Evolutionary conservation across 108 stramenopile genomes (phyloP), one percentile per base, ranked within the genome.

Genomic region (Discostella pseudostelligera): DNA sequence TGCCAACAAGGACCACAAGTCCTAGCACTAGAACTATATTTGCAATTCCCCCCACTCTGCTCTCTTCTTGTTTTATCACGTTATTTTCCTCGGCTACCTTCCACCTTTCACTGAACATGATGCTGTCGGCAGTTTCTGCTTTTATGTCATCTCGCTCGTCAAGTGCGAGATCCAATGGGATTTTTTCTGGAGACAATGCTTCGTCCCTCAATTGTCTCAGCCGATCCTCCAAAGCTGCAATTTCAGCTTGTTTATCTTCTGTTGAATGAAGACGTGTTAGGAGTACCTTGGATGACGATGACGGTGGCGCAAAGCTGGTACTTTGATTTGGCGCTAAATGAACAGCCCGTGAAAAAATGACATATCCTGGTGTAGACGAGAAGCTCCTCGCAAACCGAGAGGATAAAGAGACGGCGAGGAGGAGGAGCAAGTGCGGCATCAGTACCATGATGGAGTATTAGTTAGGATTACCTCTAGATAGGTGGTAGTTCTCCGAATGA

Each of bases 91-190:
- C 25, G 8, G 50, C 47, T 56, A 69, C 76, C 44, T 77, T 77
- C 76, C 76, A 77, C 56, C 68, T 32, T 39, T 77, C 76, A 16
- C 62, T 64, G 43, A 77, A 62, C 76, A 77, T 77, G 11, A 77
- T 57, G 49, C 76, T 77, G 47, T 77, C 76, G 13, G 69, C 62
- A 6, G 63, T 25, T 67, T 70, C 56, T 46, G 48, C 68, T 39
- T 65, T 54, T 11, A 45, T 49, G 37, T 11, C 57, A 40, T 63
- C 57, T 24, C 2, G 42, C 16, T 65, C 63, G 54, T 54, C 62
- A 13, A 17, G 10, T 25, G 21, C 26, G 35, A 44, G 42, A 57
- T 43, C 45, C 9, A 55, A 8, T 25, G 59, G 14, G 14, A 20
- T 40, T 32, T 46, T 60, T 17, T 50, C n/a, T 20, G 45, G 43